Base-by-base conservation (phyloP, 2,329 filamentous ascomycete species). In the Fusarium protoensiforme region DNA sequence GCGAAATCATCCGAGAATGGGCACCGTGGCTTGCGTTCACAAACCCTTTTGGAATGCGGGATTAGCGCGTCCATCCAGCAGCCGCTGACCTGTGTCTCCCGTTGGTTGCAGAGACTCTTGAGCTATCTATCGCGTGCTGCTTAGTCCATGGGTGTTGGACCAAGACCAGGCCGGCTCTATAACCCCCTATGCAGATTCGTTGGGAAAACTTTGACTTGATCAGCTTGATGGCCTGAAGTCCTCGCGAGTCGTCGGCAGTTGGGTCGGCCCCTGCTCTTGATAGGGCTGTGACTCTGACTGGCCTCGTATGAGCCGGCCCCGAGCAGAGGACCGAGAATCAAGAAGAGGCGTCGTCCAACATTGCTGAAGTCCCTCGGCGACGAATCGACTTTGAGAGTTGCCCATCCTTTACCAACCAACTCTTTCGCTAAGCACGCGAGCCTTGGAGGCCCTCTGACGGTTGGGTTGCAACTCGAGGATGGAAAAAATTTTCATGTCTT, bases 41-140 rank as follows among this genome's bases (percentile, higher is more conserved):
- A 39, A 38, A 39, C 64, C 63, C 68, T 41, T 69, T 69, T 65
- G 51, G 73, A 68, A 69, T 77, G 78, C 72, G 74, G 78, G 77
- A 80, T 80, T 81, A 75, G 77, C 78, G 78, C 78, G 70, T 67
- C 73, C 67, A 67, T 60, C 54, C 65, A 64, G 57, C 65, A 78
- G 70, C 74, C 70, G 76, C 75, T 64, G 14, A 20, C 60, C 29
- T 72, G 18, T 69, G 33, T 56, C 62, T 69, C 65, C 73, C 66
- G 77, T 78, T 78, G 75, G 77, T 46, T 65, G 31, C 43, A 68
- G 36, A 60, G n/a, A 5, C 36, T 57, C 68, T 69, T 27, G 33
- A 51, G 54, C 68, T 66, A 74, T 54, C 46, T 46, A 56, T 66
- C 51, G 60, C 54, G 68, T 64, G 68, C 59, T 68, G 35, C 22